These are phyloP conservation scores for Colletotrichum aenigma DNA, from an alignment of 2,329 filamentous ascomycete genomes.

Conservation along the genomic window DNA sequence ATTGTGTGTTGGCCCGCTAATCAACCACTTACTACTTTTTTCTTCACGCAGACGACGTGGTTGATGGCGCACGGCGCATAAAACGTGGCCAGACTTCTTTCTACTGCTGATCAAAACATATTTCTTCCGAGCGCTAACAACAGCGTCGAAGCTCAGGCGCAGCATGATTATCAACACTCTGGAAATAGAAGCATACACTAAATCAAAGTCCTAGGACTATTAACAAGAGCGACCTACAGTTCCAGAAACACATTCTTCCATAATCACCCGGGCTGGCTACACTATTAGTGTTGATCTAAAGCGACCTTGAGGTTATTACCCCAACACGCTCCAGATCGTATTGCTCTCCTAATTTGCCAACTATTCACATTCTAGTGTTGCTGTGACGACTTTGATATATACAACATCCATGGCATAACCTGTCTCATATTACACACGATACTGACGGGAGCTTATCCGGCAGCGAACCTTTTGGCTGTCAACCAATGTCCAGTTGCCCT, in stretches of 20 bases:
- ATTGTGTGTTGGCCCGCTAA: fast-evolving
- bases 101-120: background rate
- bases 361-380: background rate
- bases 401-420: background rate
- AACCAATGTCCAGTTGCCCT: conserved; percentile 17
- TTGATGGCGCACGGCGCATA: background rate
- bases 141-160: background rate
- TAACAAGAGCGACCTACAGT: background rate
- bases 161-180: background rate
- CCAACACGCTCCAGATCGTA: background rate
- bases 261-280: background rate
- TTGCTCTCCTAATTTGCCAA: fast-evolving
- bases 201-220: background rate
- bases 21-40: background rate
- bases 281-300: background rate
- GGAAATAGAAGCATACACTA: background rate
- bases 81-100: too few species aligned
- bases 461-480: background rate
- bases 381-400: background rate
- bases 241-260: background rate
- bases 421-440: background rate
- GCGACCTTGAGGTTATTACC: fast-evolving
- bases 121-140: background rate
- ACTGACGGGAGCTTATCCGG: background rate
- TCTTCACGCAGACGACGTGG: background rate